Conservation (phyloP, 129 eudicot species). For the Lonicera japonica region DNA sequence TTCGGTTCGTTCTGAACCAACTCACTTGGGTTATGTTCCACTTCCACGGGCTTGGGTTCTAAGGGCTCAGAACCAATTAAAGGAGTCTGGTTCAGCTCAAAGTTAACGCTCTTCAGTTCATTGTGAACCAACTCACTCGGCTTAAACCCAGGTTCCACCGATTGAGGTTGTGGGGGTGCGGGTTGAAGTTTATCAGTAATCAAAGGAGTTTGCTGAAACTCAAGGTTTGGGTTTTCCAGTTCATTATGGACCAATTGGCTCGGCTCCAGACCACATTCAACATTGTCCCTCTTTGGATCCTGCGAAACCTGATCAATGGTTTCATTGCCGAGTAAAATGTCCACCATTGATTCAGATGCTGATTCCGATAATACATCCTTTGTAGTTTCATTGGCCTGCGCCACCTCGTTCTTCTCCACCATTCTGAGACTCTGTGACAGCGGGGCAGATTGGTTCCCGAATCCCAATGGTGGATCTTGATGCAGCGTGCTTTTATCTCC, state of each 20-base stretch:
- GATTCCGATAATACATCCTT: constrained; percentile 18
- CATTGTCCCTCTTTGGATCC: constrained; percentile 20
- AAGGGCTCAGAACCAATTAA: not conserved
- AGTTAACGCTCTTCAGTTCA: not conserved
- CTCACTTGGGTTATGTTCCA: not conserved
- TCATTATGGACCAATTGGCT: not conserved
- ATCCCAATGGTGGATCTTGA: not conserved
- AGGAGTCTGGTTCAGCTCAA: constrained; percentile 9
- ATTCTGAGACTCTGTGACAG: constrained; percentile 37
- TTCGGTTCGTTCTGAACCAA: constrained; percentile 5
- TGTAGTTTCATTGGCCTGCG: constrained; percentile 55
- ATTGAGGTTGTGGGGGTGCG: constrained; percentile 2
- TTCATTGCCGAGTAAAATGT: constrained; percentile 13
- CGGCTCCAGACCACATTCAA: constrained; percentile 6
- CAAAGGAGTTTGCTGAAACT: not conserved
- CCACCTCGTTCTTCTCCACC: constrained; percentile 62
- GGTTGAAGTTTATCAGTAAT: constrained; percentile 7
- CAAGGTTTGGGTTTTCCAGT: not conserved
- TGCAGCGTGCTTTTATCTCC: constrained; percentile 16
- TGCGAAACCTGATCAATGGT: constrained; percentile 13
- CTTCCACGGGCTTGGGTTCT: not conserved
- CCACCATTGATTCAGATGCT: constrained; percentile 17
- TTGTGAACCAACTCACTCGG: constrained; percentile 5
- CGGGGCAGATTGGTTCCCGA: not conserved
- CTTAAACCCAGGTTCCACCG: not conserved